Base-by-base conservation (phyloP, 345 rosid genomes). In the Camelina sativa region DNA sequence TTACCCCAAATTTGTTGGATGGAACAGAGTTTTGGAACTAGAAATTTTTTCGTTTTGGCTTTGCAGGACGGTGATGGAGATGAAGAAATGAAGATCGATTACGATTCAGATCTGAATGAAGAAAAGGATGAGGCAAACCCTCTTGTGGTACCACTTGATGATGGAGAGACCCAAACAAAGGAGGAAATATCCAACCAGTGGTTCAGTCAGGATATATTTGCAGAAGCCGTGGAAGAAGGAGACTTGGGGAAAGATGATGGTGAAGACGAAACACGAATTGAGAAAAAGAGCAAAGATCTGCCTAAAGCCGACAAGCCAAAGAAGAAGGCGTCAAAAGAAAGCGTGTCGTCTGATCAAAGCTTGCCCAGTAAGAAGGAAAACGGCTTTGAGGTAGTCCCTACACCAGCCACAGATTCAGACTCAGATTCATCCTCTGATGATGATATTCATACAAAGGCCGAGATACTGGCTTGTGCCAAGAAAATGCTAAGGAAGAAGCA, bases 401-500 rank as follows among this genome's bases (percentile, higher is more conserved):
- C 96, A 44, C 83, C 89, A 17, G 87, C 80, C 52, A 86, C 89
- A 3, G 96, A 92, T 81, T 89, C 97, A 5, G 85, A 89, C 54
- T 91, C 86, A 11, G 88, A 85, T 62, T 95, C 96, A 15, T 89
- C 91, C 51, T 87, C 93, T 3, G 97, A 90, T 65, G 93, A 88
- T 28, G 87, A 83, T 3, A 80, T 79, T 54, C 80, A 89, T 8
- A 43, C 87, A 38, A 95, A 92, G 72, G 98, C 98, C 5, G 97
- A 95, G 84, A 80, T 92, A 79, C 81, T 95, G 83, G 97, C 98
- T 16, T 89, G 80, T 74, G 96, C 94, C 28, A 92, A 95, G 85
- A 92, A 86, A 82, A 92, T 95, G 98, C 81, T 89, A 71, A 86
- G 91, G 84, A 95, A 95, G 82, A 95, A 92, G 81, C 87, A 75